Percentiles rank a stretch among this genome's conserved stretches.
phyloP scores from a whole-genome alignment of 2,329 filamentous ascomycete species.

The Ophiostoma himal-ulmi region DNA sequence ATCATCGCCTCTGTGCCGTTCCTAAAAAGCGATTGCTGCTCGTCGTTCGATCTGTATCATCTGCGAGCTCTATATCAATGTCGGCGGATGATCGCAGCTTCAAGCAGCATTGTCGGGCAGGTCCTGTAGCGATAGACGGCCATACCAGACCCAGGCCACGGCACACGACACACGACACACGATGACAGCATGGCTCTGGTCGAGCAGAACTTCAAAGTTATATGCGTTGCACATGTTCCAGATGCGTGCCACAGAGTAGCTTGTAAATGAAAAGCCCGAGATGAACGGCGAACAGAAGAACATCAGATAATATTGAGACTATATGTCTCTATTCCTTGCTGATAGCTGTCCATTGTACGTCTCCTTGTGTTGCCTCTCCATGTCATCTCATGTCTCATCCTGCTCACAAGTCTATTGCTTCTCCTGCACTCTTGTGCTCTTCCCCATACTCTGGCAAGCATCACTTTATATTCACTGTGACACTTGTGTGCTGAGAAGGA shows the following conservation, averaged over 20 bases:
- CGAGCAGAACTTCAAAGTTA: background rate
- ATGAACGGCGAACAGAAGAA: constrained; percentile 11
- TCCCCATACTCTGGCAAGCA: background rate
- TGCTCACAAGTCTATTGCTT: background rate
- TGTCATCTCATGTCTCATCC: background rate
- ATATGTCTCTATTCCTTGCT: background rate
- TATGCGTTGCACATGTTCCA: background rate
- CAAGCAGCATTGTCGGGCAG: background rate
- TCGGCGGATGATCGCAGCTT: background rate
- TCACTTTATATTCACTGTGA: background rate
- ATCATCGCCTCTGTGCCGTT: too few relatives aligned
- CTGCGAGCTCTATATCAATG: background rate
- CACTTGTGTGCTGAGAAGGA: background rate
- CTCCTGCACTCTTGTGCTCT: background rate
- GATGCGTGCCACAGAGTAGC: background rate
- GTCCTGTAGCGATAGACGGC: background rate
- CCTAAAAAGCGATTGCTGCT: too few relatives aligned
- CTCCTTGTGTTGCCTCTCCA: background rate
- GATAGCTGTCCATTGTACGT: background rate
- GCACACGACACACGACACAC: too few relatives aligned
- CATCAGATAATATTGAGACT: background rate
- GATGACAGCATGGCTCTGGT: background rate
- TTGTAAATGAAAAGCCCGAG: constrained; percentile 11
- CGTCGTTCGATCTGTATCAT: background rate
- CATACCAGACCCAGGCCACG: background rate